Evolutionary conservation across 2,329 filamentous ascomycete species (phyloP), one percentile per base, ranked within the genome.

Genomic region (Diaporthe sp.): DNA sequence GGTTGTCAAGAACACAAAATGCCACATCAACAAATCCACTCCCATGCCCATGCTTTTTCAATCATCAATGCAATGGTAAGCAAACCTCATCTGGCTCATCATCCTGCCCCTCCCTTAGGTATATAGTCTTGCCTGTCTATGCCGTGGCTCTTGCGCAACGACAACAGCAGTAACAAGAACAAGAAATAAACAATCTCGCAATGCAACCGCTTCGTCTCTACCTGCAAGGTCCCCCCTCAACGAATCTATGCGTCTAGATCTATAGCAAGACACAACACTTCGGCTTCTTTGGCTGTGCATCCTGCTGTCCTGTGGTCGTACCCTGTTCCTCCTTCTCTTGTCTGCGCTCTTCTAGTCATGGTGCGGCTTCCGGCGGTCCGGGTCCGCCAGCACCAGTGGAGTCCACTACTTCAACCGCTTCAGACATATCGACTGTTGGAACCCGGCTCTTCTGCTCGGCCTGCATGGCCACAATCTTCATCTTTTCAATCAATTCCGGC

Each of bases 401-500:
- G 7, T 25, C 46, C 46, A 53, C 65, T 39, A 10, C 65, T 37
- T 68, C 62, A 39, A 25, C 31, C 44, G 62, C 65, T 39, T 68
- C 46, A 53, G 62, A n/a, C 62, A 68, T 53, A 25, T 68, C 65
- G 22, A 68, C 65, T 39, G 49, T 51, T 25, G 65, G 46, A n/a
- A 53, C 39, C 25, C 70, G 58, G 53, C 53, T 74, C 71, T 76
- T 78, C 69, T 81, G 77, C 7, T 77, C 76, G 57, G 80, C 75
- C 13, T 74, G 76, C 34, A 74, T 77, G 46, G 87, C 84, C n/a
- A 91, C 84, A 15, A 84, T 80, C 78, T 87, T 85, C 83, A 93
- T 91, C 84, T 89, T 91, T 74, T 89, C 87, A 46, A 92, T 84
- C 55, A 93, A 81, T 77, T 92, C 91, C 7, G 88, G 86, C 79